phyloP scores from a whole-genome alignment of 768 basidiomycete genomes.

The Suillus paluster region DNA sequence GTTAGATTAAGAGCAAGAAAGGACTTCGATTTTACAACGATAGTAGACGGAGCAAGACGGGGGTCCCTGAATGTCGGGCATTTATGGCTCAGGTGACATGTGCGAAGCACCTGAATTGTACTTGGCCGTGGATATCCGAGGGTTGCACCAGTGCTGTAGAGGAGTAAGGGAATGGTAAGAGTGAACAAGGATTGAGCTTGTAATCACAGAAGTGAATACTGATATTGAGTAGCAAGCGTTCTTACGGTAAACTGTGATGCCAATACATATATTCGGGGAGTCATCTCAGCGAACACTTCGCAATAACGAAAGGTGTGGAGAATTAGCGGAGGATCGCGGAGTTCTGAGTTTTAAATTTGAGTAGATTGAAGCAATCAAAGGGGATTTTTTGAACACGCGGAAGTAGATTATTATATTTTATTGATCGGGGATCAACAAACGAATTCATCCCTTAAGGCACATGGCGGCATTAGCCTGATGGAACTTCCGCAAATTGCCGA shows the following conservation, averaged over 20 bases:
- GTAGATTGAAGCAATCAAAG: slow-evolving; percentile 1
- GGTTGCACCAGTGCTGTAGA: not conserved
- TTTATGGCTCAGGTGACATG: slow-evolving; percentile 24
- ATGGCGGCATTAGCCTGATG: slow-evolving; percentile 28
- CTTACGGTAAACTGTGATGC: not conserved
- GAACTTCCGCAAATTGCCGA: slow-evolving; percentile 36
- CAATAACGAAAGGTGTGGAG: slow-evolving; percentile 14
- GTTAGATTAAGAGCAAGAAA: not conserved
- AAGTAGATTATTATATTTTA: slow-evolving; percentile 39
- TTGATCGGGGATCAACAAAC: slow-evolving; percentile 70
- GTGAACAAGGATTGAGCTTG: too few relatives aligned
- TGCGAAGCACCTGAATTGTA: slow-evolving; percentile 13
- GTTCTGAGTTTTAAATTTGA: slow-evolving; percentile 27
- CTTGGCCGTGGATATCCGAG: slow-evolving; percentile 13
- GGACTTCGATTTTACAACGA: not conserved
- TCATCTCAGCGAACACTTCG: slow-evolving; percentile 24
- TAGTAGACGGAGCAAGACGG: slow-evolving; percentile 13
- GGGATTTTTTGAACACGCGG: slow-evolving; percentile 27
- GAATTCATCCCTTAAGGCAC: slow-evolving; percentile 37
- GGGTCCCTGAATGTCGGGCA: slow-evolving; percentile 26
- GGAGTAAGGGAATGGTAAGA: not conserved
- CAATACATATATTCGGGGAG: not conserved
- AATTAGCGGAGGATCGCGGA: slow-evolving; percentile 27
- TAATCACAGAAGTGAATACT: too few relatives aligned
- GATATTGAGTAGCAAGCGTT: not conserved